Evolutionary conservation across 148 eudicot species (phyloP).

Genomic region (Rheum nobile): DNA sequence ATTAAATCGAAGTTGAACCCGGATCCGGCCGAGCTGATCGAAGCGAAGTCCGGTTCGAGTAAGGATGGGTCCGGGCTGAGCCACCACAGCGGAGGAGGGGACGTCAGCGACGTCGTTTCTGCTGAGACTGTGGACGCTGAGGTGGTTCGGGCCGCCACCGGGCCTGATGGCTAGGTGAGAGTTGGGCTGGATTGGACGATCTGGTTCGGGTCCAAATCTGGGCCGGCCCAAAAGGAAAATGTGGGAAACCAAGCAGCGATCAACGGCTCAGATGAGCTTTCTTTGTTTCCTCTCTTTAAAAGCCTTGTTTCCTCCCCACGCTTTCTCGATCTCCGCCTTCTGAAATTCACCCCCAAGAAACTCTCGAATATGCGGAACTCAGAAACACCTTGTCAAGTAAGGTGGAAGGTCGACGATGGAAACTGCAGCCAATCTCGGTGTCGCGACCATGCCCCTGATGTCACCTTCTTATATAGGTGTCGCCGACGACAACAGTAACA

Average conservation of each 20-base stretch:
- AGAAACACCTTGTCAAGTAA: no score
- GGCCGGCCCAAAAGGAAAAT: conserved; percentile 6
- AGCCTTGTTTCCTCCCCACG: background rate
- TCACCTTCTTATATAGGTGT: no score
- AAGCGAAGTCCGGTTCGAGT: background rate
- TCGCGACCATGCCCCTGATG: no score
- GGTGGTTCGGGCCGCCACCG: background rate
- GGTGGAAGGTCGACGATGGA: no score
- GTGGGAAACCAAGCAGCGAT: background rate
- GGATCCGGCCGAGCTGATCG: background rate
- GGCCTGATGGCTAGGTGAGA: background rate
- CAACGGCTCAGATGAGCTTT: background rate
- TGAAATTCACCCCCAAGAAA: background rate
- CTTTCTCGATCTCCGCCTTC: background rate
- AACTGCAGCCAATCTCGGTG: no score
- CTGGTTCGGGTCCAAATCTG: background rate
- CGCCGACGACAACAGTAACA: no score
- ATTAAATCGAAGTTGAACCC: background rate
- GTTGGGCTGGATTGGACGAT: conserved; percentile 4
- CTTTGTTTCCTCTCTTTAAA: background rate
- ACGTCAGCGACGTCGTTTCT: background rate
- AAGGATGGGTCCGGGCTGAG: background rate
- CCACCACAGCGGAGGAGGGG: background rate
- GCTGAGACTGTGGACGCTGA: conserved; percentile 1
- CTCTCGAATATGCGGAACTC: conserved; percentile 43